Evolutionary conservation across 1,284 basidiomycete species (phyloP), one percentile per base, ranked within the genome.

Genomic region (Neonothopanus nambi): DNA sequence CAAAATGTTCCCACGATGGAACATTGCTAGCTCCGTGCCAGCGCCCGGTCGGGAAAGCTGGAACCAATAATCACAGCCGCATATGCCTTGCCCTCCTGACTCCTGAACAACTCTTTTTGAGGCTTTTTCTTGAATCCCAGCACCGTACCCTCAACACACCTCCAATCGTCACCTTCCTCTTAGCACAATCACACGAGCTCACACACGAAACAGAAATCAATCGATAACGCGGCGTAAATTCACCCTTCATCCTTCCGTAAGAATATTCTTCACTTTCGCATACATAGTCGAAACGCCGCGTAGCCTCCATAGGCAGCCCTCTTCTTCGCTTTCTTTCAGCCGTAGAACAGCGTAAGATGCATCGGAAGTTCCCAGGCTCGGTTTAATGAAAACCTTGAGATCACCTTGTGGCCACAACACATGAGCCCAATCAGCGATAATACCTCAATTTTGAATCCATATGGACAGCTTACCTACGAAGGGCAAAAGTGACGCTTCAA

Each of bases 221-320:
- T 42, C 41, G 43, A 57, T 35, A 39, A 46, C 23, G 20, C 8
- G 18, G 1, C 39, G 23, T 39, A 13, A n/a, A 21, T 26, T 28
- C 17, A 18, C 13, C 30, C 30, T 42, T 46, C 44, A 39, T 39
- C 50, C 26, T 51, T 63, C 66, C 30, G 65, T 65, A 46, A 79
- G 61, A 57, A 75, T 41, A 48, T 60, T 63, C 65, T 75, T 76
- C 43, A 82, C 68, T 26, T 64, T 60, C 21, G 55, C 65, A 54
- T 72, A 67, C 62, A 77, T 58, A 33, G 62, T 63, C 53, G 84
- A 77, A 15, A 70, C 73, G 60, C 83, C 81, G 26, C 85, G 81
- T 54, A 89, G 56, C 53, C 83, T 79, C 88, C 89, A 91, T 38
- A 91, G 66, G 63, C 86, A 89, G 35, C 84, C 80, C 26, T 85